phyloP scores from a whole-genome alignment of 2,329 filamentous ascomycete genomes.

The Xylogone sp. region DNA sequence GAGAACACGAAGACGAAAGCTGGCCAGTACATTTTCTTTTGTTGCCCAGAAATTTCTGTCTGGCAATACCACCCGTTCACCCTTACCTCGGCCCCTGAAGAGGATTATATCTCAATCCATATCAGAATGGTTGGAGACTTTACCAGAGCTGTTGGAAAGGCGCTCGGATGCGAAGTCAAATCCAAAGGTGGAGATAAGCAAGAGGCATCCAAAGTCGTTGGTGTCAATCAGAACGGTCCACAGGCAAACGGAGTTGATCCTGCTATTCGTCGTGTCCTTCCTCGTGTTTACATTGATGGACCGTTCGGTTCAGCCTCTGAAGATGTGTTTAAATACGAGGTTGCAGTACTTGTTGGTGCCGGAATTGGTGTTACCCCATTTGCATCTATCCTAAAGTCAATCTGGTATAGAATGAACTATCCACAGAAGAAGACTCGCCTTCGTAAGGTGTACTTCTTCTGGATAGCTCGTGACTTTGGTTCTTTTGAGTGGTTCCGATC shows the following conservation, averaged over 20 bases:
- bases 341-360: constrained; percentile 73
- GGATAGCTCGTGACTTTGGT: constrained; percentile 84
- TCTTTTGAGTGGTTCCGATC: constrained; percentile 90
- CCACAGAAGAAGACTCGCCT: constrained; percentile 74
- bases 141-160: constrained; percentile 64
- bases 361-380: constrained; percentile 86
- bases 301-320: constrained; percentile 84
- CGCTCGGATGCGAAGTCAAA: constrained; percentile 70
- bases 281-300: constrained; percentile 77
- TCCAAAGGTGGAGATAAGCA: constrained; percentile 33
- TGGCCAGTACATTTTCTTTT: constrained; percentile 86
- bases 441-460: constrained; percentile 89
- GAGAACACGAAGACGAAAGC: constrained; percentile 77
- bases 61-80: constrained; percentile 92
- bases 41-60: constrained; percentile 78
- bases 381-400: constrained; percentile 82
- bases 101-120: constrained; percentile 87
- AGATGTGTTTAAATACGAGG: constrained; percentile 86
- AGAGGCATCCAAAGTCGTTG: constrained; percentile 63
- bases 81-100: constrained; percentile 80
- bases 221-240: constrained; percentile 54
- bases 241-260: constrained; percentile 57
- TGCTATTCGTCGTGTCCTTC: constrained; percentile 67
- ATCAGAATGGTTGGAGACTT: constrained; percentile 82
- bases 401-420: constrained; percentile 93